A percentile compares a stretch with the other conserved stretches of the same genome.
phyloP scores from a whole-genome alignment of 1,284 basidiomycete species.

The Moniliella sp. region DNA sequence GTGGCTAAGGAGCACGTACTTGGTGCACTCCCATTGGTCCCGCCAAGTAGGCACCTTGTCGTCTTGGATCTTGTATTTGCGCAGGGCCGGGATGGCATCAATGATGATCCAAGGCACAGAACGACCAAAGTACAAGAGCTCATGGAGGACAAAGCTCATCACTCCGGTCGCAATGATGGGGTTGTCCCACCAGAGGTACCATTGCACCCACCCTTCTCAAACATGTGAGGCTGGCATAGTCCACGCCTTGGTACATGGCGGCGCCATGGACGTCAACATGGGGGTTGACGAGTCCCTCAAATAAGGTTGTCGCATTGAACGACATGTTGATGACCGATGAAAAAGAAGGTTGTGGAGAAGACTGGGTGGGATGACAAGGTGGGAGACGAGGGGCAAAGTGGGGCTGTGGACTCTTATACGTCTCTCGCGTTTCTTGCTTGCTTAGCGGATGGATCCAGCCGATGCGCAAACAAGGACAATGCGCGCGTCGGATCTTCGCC shows the following conservation, averaged over 20 bases:
- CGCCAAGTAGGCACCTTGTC: slow-evolving; percentile 53
- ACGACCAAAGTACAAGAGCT: slow-evolving; percentile 90
- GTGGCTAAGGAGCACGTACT: slow-evolving; percentile 78
- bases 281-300: slow-evolving; percentile 10
- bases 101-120: slow-evolving; percentile 87
- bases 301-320: slow-evolving; percentile 12
- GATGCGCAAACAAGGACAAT: too few relatives aligned
- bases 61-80: slow-evolving; percentile 71
- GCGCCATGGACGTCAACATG: slow-evolving; percentile 32
- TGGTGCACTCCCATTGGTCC: slow-evolving; percentile 90
- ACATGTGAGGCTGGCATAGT: slow-evolving; percentile 12
- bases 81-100: slow-evolving; percentile 78
- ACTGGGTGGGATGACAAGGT: too few relatives aligned
- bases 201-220: slow-evolving; percentile 35
- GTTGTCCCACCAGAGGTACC: slow-evolving; percentile 42
- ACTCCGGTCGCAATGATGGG: slow-evolving; percentile 81
- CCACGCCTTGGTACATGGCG: slow-evolving; percentile 21
- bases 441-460: too few relatives aligned
- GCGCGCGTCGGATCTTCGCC: too few relatives aligned
- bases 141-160: slow-evolving; percentile 77
- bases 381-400: too few relatives aligned
- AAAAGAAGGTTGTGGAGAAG: too few relatives aligned
- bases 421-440: too few relatives aligned
- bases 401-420: too few relatives aligned
- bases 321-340: slow-evolving; percentile 9